Base-by-base conservation (phyloP, 495 filamentous ascomycete species). In the Penicillium canescens region DNA sequence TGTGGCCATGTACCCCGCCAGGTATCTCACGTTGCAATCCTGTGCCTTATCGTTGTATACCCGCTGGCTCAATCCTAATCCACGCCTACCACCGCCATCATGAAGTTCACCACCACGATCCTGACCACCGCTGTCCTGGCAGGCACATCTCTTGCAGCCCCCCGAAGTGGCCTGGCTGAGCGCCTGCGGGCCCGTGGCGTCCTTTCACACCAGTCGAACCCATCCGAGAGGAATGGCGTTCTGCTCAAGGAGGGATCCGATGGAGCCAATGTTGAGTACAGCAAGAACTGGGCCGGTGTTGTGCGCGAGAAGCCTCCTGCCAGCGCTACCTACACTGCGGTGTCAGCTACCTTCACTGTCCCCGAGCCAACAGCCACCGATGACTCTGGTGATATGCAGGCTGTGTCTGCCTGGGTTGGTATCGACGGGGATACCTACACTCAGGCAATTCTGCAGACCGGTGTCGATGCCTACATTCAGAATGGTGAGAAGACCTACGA, bases 371-470 rank as follows among this genome's bases (percentile, higher is more conserved):
- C 74, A 13, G 63, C 69, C 7, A 70, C 77, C 5, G 56, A 71
- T 8, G 36, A 63, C 39, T 63, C 58, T 1, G 60, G 55, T 11
- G 53, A 63, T 0, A 62, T 67, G 24, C 78, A 82, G 46, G 74
- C 78, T 26, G 80, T 78, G 1, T 79, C 81, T 1, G 82, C 80
- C n/a, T 86, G 83, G 84, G 82, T 85, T 11, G 81, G 81, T 12
- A 83, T 86, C 42, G 82, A 86, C 50, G 83, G 81, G 5, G 78
- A 81, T 56, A 83, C 79, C 6, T 85, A 81, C 66, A 65, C 62
- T 48, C 71, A 69, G 10, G 79, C 82, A 2, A 83, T 86, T 44
- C 62, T 88, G 37, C 81, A 86, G 60, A 81, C 84, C 0, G 86
- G 86, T 9, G 67, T 85, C 12, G 83, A 86, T 55, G 81, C 82